Conservation (phyloP, 208 protist species). For the Trypanosoma grayi region DNA sequence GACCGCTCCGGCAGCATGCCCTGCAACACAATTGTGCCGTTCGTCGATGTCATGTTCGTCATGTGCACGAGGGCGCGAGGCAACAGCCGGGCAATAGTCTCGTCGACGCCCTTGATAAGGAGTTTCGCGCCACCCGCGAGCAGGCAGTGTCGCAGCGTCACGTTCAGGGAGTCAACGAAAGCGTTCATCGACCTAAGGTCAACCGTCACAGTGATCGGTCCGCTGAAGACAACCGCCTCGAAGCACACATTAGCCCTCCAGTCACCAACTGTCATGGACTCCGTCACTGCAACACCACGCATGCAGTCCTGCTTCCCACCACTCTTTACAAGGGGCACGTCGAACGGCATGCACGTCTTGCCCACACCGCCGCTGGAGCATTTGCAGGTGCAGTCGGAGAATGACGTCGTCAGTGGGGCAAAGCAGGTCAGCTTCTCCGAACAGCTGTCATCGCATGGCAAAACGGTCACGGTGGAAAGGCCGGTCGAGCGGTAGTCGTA, state of each 20-base stretch:
- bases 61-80: constrained; percentile 2
- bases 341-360: constrained; percentile 5
- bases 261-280: not conserved
- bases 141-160: constrained; percentile 7
- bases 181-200: constrained; percentile 5
- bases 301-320: not conserved
- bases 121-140: constrained; percentile 7
- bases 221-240: constrained; percentile 4
- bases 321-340: constrained; percentile 3
- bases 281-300: not conserved
- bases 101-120: not conserved
- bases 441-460: constrained; percentile 9
- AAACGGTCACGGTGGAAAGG: constrained; percentile 1
- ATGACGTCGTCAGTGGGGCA: not conserved
- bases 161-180: not conserved
- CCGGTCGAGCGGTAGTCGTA: not conserved
- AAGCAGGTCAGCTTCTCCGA: constrained; percentile 4
- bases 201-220: constrained; percentile 13
- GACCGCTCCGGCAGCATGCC: not conserved
- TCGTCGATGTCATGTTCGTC: constrained; percentile 3
- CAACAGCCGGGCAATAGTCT: not conserved
- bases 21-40: constrained; percentile 12
- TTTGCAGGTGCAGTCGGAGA: constrained; percentile 8
- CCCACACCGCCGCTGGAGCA: constrained; percentile 3
- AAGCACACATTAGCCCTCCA: constrained; percentile 2